These are phyloP conservation scores for Lachancea quebecensis DNA, from an alignment of 805 yeast species.

Conservation along the genomic window DNA sequence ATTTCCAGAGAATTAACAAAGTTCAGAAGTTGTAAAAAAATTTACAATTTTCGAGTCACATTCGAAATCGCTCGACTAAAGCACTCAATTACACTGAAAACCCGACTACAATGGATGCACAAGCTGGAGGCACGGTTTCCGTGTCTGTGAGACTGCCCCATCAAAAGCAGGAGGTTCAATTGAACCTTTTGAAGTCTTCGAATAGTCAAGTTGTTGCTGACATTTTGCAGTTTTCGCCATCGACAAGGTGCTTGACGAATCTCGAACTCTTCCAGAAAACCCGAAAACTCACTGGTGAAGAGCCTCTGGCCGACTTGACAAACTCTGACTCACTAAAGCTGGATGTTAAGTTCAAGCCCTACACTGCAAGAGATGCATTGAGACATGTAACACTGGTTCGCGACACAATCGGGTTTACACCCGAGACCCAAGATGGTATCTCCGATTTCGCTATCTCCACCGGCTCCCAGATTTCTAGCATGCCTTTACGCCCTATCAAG, in stretches of 20 bases:
- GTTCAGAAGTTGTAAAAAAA: too few species aligned
- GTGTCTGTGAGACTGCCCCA: slow-evolving; percentile 20
- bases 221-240: slow-evolving; percentile 20
- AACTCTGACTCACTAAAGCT: slow-evolving; percentile 13
- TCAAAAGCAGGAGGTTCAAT: slow-evolving; percentile 11
- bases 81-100: background rate
- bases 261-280: slow-evolving; percentile 19
- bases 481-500: slow-evolving; percentile 21
- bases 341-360: slow-evolving; percentile 22
- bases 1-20: too few species aligned
- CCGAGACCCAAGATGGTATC: slow-evolving; percentile 28
- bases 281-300: slow-evolving; percentile 16
- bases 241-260: slow-evolving; percentile 27
- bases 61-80: background rate
- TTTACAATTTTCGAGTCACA: background rate
- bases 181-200: slow-evolving; percentile 23
- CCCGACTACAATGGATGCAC: background rate
- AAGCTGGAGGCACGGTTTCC: slow-evolving; percentile 8
- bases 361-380: slow-evolving; percentile 26
- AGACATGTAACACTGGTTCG: slow-evolving; percentile 28
- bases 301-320: slow-evolving; percentile 13
- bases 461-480: slow-evolving; percentile 24
- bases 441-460: slow-evolving; percentile 30
- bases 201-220: slow-evolving; percentile 23
- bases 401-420: slow-evolving; percentile 29